Evolutionary conservation across 306 rosid species (phyloP).

Genomic region (Cucurbita moschata): DNA sequence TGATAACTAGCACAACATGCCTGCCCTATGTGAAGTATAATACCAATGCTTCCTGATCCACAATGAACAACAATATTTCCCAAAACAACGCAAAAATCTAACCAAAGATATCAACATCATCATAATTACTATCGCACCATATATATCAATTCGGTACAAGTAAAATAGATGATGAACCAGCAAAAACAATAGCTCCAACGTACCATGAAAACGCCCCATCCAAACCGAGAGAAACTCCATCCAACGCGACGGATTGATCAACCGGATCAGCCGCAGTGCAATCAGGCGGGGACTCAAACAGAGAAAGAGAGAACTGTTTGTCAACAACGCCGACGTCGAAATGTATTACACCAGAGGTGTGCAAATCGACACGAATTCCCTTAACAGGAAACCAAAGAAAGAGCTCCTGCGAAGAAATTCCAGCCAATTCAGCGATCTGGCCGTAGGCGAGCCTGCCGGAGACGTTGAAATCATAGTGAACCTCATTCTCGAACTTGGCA

Average conservation of each 20-base stretch:
- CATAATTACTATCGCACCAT: neutral
- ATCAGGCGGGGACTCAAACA: slow-evolving; percentile 60
- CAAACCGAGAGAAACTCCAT: neutral
- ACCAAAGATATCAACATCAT: neutral
- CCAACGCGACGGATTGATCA: neutral
- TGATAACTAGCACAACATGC: too few species aligned
- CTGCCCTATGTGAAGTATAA: too few species aligned
- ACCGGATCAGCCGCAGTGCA: slow-evolving; percentile 36
- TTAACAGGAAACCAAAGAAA: slow-evolving; percentile 82
- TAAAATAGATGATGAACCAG: neutral
- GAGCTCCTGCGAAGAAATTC: slow-evolving; percentile 72
- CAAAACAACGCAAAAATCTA: too few species aligned
- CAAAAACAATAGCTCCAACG: neutral
- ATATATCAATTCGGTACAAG: neutral
- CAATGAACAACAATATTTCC: too few species aligned
- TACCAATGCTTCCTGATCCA: too few species aligned
- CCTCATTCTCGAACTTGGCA: slow-evolving; percentile 84
- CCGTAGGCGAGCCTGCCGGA: slow-evolving; percentile 42
- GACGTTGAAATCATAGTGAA: slow-evolving; percentile 64
- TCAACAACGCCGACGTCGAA: slow-evolving; percentile 88
- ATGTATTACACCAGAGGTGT: slow-evolving; percentile 57
- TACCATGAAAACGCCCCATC: slow-evolving; percentile 6
- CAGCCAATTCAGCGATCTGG: slow-evolving; percentile 48
- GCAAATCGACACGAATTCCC: slow-evolving; percentile 66
- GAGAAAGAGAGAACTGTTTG: slow-evolving; percentile 72